Conservation (phyloP, 768 basidiomycete genomes). For the Phanerodontia chrysosporium region DNA sequence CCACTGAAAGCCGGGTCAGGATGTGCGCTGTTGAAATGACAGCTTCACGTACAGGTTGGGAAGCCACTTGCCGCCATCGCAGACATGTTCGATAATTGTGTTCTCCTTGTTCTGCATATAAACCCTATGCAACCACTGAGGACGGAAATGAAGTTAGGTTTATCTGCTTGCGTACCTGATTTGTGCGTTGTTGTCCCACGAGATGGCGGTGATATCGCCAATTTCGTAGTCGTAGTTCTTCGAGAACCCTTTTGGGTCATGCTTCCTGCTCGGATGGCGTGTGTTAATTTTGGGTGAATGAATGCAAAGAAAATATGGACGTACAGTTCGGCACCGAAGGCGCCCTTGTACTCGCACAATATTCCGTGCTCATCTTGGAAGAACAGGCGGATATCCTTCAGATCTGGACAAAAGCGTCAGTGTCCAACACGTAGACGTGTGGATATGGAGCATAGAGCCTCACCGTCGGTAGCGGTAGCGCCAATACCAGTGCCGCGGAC, state of each 20-base stretch:
- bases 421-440: too few species aligned
- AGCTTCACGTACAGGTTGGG: background rate
- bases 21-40: background rate
- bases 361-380: background rate
- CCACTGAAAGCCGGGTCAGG: background rate
- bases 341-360: background rate
- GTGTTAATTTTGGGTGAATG: background rate
- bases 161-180: background rate
- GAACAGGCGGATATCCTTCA: background rate
- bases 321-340: background rate
- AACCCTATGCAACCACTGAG: background rate
- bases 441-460: background rate
- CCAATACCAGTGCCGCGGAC: conserved; percentile 1
- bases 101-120: background rate
- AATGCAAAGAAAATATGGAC: background rate
- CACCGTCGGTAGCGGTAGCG: background rate
- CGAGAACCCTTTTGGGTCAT: background rate
- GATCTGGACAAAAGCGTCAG: background rate
- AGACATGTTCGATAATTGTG: background rate
- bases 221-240: background rate
- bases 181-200: background rate
- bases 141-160: background rate
- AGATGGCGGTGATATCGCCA: background rate
- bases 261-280: background rate
- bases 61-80: background rate